These are phyloP conservation scores for Beauveria rudraprayagi DNA, from an alignment of 2,329 filamentous ascomycete species.

Conservation along the genomic window DNA sequence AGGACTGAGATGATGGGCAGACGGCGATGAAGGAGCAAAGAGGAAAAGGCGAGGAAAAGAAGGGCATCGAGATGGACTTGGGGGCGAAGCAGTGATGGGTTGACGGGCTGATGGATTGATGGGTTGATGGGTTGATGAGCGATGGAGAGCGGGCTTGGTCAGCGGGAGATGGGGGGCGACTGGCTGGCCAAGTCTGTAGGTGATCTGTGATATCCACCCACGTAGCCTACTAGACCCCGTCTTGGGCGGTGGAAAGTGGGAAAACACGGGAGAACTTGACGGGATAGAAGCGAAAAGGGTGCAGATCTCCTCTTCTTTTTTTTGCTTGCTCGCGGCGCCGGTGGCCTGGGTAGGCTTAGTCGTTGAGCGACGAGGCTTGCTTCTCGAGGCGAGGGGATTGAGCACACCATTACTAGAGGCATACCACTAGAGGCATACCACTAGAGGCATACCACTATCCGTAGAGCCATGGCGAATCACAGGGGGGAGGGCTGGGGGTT, in stretches of 20 bases:
- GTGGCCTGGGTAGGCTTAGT: not conserved
- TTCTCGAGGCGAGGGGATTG: not conserved
- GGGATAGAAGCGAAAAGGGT: not conserved
- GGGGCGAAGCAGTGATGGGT: not conserved
- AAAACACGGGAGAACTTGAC: not conserved
- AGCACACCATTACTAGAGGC: not conserved
- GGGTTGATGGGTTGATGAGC: too few relatives aligned
- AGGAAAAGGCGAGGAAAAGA: not conserved
- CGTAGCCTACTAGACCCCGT: too few relatives aligned
- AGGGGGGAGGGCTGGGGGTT: not conserved
- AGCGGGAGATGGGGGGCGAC: not conserved
- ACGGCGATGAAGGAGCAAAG: not conserved
- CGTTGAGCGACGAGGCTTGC: not conserved
- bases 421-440: too few relatives aligned
- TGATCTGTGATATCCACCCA: not conserved
- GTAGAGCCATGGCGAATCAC: not conserved
- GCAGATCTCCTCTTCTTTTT: not conserved
- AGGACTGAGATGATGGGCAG: not conserved
- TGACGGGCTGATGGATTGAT: too few relatives aligned
- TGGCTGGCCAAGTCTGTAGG: not conserved
- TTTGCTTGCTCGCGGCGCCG: not conserved
- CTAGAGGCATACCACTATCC: too few relatives aligned
- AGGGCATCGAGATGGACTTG: not conserved
- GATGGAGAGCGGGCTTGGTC: conserved; percentile 4
- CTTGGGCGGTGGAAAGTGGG: not conserved